Evolutionary conservation across 768 basidiomycete species (phyloP).

Genomic region (Russula sp.): DNA sequence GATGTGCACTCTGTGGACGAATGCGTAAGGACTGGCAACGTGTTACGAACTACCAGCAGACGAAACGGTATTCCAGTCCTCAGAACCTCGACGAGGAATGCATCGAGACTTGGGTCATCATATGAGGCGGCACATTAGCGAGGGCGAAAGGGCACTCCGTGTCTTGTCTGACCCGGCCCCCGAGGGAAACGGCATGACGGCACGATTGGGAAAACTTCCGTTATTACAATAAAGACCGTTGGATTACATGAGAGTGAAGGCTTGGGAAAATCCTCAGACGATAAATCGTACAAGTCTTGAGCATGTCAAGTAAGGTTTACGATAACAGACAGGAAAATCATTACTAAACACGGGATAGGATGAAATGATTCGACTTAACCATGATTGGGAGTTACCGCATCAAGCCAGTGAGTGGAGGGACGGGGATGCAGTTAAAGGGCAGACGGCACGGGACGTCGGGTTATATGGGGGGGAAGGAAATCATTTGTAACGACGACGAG

Average conservation of each 20-base stretch:
- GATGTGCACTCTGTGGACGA: background rate
- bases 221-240: background rate
- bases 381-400: constrained; percentile 7
- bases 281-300: background rate
- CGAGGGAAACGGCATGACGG: background rate
- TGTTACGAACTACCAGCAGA: background rate
- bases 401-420: background rate
- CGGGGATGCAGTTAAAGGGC: background rate
- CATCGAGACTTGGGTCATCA: background rate
- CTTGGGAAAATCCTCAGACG: background rate
- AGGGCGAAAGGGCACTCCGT: background rate
- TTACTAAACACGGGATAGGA: background rate
- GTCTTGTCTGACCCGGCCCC: background rate
- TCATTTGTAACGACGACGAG: constrained; percentile 16
- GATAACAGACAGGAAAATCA: constrained; percentile 3
- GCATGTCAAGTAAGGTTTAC: constrained; percentile 7
- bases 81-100: background rate
- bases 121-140: background rate
- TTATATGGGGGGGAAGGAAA: background rate
- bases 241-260: background rate
- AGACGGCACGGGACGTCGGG: background rate
- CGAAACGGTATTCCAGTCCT: background rate
- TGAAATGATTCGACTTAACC: constrained; percentile 11
- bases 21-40: background rate
- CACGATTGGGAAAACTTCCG: background rate